Evolutionary conservation across 352 stramenopile species (phyloP), one percentile per base, ranked within the genome.

Genomic region (Phytophthora brassicae): DNA sequence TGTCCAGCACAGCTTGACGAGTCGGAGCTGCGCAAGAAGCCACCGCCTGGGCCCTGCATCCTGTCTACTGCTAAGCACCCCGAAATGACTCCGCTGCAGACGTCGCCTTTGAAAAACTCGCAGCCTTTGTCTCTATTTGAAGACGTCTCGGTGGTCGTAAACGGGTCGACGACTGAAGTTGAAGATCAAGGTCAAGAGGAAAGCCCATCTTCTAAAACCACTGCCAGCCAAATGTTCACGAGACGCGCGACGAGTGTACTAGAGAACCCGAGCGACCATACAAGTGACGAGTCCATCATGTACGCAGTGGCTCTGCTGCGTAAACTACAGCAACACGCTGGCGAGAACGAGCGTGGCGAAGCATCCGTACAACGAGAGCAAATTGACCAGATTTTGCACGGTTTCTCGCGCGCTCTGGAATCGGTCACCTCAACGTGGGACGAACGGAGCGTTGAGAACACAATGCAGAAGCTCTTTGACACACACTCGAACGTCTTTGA

Each of bases 401-500:
- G 80, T 6, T 89, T 92, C 23, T 72, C 75, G 19, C 79, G 75
- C 12, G 73, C 80, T 22, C 68, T 92, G 5, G 74, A 89, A 59
- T 74, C 63, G 3, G 65, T 75, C 14, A 69, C 64, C 16, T 67
- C 68, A 4, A 75, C 68, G 31, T 74, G 55, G 75, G 77, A 78
- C 47, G 71, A 82, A 53, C 64, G 66, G 13, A 70, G 63, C 26
- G 67, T 81, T 6, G 83, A 92, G 48, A 72, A 81, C 39, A 76
- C 83, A 20, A 83, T 94, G 70, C 70, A 91, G 60, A 79, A 77
- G 45, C 72, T 90, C 8, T 94, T 92, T 47, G 64, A 83, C 29
- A 88, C 82, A 20, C 84, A 94, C 70, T 75, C 79, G 24, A 84
- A 94, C 44, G 83, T 94, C 17, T 94, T 94, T 67, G 85, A 94